phyloP scores from a whole-genome alignment of 1,139 yeast genomes.

The Nakaseomyces kungkrabaensis region DNA sequence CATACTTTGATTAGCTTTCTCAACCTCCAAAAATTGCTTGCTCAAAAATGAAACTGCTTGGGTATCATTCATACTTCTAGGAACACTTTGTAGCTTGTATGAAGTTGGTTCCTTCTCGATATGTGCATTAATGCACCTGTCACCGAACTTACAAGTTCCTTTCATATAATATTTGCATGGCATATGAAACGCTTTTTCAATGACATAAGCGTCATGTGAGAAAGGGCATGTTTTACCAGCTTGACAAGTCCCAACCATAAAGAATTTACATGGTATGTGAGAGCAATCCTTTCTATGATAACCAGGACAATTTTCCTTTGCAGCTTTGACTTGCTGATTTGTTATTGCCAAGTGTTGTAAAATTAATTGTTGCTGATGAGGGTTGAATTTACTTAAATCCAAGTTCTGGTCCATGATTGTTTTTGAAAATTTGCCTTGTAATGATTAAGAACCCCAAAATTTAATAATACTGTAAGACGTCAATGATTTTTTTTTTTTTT shows the following conservation, averaged over 20 bases:
- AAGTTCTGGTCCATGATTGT: background rate
- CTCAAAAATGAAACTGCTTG: background rate
- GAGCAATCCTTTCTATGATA: slow-evolving; percentile 29
- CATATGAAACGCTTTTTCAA: slow-evolving; percentile 41
- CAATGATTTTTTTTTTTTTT: background rate
- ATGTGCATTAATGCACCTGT: slow-evolving; percentile 89
- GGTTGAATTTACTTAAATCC: slow-evolving; percentile 4
- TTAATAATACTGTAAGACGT: background rate
- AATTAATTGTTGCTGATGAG: slow-evolving; percentile 22
- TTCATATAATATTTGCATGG: slow-evolving; percentile 91
- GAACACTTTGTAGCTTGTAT: background rate
- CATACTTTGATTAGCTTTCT: background rate
- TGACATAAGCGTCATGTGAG: slow-evolving; percentile 52
- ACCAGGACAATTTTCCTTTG: background rate
- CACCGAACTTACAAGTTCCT: slow-evolving; percentile 91
- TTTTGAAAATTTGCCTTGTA: background rate
- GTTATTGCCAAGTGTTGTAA: slow-evolving; percentile 22
- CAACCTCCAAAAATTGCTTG: background rate
- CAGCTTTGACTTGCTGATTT: slow-evolving; percentile 8
- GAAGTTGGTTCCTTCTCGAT: slow-evolving; percentile 24
- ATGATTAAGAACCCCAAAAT: no score
- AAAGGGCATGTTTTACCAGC: slow-evolving; percentile 91
- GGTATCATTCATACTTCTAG: background rate
- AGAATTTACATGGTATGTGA: slow-evolving; percentile 95
- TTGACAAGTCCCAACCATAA: slow-evolving; percentile 82